These are phyloP conservation scores for Pueraria montana DNA, from an alignment of 306 rosid species.

Conservation along the genomic window DNA sequence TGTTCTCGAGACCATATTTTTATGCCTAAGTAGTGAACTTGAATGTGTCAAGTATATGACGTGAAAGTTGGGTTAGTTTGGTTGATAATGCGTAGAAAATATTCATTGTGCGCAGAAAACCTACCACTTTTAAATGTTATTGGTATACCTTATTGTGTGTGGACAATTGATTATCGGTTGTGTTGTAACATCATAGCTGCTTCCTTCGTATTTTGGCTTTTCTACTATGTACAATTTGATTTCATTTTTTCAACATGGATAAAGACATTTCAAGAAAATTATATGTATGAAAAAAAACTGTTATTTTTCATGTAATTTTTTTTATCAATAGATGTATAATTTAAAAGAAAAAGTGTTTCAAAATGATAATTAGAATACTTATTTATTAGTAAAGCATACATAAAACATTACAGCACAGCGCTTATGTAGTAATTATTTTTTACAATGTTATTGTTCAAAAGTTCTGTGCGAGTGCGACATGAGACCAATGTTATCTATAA, in stretches of 20 bases:
- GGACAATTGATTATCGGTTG: not conserved
- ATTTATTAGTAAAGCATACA: not conserved
- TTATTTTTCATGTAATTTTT: not conserved
- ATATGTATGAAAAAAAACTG: not conserved
- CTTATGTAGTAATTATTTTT: not conserved
- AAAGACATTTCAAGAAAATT: not conserved
- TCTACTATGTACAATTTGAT: not conserved
- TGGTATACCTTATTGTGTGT: constrained; percentile 27
- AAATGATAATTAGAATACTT: not conserved
- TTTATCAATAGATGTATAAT: not conserved
- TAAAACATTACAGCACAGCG: not conserved
- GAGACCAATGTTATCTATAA: no score
- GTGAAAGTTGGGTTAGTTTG: constrained; percentile 29
- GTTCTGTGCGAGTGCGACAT: no score
- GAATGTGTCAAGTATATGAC: constrained; percentile 35
- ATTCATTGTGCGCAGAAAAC: not conserved
- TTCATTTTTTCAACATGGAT: not conserved
- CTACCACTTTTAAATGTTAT: not conserved
- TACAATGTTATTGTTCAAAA: no score
- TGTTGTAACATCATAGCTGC: not conserved
- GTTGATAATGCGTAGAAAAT: not conserved
- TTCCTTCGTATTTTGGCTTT: not conserved
- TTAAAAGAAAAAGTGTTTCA: no score
- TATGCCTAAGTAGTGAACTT: constrained; percentile 23
- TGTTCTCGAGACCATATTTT: constrained; percentile 2